Base-by-base conservation (phyloP, 306 rosid genomes). In the Sechiopsis laciniata region DNA sequence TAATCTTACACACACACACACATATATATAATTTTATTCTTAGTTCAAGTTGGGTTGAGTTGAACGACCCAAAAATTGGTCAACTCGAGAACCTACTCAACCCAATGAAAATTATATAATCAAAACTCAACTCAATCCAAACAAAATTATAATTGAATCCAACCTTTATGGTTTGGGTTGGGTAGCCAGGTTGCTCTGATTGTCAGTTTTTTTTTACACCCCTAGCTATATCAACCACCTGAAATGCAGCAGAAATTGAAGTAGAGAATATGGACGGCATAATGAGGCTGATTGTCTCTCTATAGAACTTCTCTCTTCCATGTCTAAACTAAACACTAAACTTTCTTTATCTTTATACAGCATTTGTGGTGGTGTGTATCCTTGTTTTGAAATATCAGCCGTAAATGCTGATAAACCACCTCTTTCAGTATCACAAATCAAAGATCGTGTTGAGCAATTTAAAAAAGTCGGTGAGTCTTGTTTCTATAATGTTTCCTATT, bases 321-420 rank as follows among this genome's bases (percentile, higher is more conserved):
- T 5, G 26, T 60, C 66, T 60, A 11, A 22, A 22, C 40, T 24
- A 6, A 35, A 32, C 32, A 32, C 42, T 60, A 37, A 68, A 68
- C 5, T 68, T 68, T 46, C 56, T 46, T 46, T 68, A 46, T 74
- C 48, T 79, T 54, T 42, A 24, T 84, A 88, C 94, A 93, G 98
- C 81, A 83, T 88, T 58, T 87, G 90, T 79, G 96, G 91, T 59
- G 82, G 78, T 17, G 84, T 82, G 20, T 87, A 85, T 82, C 97
- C 96, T 21, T 90, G 98, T 84, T 93, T 90, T 75, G 97, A 93
- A 89, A 65, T 93, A 81, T 87, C 98, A 64, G 98, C 96, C 51
- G 84, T 93, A 78, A 93, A 90, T 81, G 91, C 98, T 57, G 98
- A 93, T 85, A 93, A 93, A 79, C 96, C 98, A 79, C 97, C 96